Percentiles rank a stretch among this genome's conserved stretches.
Evolutionary conservation across 768 basidiomycete genomes (phyloP).

Genomic region (Tricholoma sp.): DNA sequence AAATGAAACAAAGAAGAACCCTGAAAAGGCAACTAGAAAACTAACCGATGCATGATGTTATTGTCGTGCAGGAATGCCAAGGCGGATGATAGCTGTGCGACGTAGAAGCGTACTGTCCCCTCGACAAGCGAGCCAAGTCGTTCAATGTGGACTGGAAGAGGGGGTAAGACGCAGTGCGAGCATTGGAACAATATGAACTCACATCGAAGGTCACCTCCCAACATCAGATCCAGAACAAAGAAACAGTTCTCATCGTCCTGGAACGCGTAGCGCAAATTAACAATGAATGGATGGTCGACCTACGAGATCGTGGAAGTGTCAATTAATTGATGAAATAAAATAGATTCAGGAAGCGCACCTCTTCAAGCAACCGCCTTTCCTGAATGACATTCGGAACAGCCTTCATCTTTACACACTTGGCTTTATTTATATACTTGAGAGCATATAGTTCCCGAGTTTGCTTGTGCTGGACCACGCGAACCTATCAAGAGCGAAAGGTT

Average conservation of each 20-base stretch:
- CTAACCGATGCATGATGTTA: conserved; percentile 93
- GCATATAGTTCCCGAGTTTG: conserved; percentile 96
- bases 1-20: conserved; percentile 17
- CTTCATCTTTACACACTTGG: conserved; percentile 97
- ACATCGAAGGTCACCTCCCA: conserved; percentile 94
- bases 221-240: conserved; percentile 96
- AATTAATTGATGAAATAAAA: background rate
- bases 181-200: conserved; percentile 25
- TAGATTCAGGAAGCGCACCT: conserved; percentile 46
- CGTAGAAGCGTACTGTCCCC: conserved; percentile 78
- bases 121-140: conserved; percentile 71
- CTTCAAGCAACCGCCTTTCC: conserved; percentile 90
- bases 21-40: conserved; percentile 14
- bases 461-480: conserved; percentile 98
- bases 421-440: conserved; percentile 98
- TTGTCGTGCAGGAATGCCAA: conserved; percentile 89
- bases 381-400: conserved; percentile 97
- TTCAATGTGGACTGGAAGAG: conserved; percentile 75
- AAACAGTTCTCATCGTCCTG: conserved; percentile 99
- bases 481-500: conserved; percentile 41
- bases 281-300: conserved; percentile 95
- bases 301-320: conserved; percentile 26
- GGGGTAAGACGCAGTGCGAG: conserved; percentile 7
- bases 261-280: conserved; percentile 94
- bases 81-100: conserved; percentile 86